Percentiles rank a stretch among this genome's conserved stretches.
These are phyloP conservation scores for Coemansia sp. DNA, from an alignment of 192 early-diverging fungal species.

Conservation along the genomic window DNA sequence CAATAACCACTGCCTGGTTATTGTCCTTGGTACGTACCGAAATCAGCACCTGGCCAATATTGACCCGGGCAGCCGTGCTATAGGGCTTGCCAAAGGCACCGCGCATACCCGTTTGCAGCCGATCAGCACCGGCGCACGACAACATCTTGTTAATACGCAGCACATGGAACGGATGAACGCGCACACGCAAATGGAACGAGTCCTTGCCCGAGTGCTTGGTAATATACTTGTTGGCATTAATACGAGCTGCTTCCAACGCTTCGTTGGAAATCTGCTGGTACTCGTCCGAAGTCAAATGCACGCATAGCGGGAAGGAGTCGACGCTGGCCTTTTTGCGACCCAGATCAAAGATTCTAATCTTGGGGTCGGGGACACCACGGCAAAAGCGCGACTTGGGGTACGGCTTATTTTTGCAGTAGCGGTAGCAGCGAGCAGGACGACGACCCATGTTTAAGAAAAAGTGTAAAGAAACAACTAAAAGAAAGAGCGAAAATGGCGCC, in stretches of 20 bases:
- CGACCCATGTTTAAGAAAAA: conserved; percentile 76
- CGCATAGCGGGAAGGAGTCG: conserved; percentile 95
- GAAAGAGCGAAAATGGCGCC: too few relatives aligned
- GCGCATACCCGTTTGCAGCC: conserved; percentile 98
- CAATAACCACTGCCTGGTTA: conserved; percentile 91
- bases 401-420: conserved; percentile 99
- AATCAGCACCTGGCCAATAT: conserved; percentile 96
- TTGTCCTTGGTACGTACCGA: conserved; percentile 93
- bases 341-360: conserved; percentile 96
- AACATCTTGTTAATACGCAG: conserved; percentile 99
- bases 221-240: conserved; percentile 98
- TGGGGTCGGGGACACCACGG: conserved; percentile 99
- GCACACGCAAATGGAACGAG: conserved; percentile 98
- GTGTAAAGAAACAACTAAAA: too few relatives aligned
- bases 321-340: conserved; percentile 97
- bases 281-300: conserved; percentile 96
- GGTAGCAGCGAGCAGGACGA: conserved; percentile 98
- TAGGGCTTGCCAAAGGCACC: conserved; percentile 98
- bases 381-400: conserved; percentile 98
- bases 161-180: conserved; percentile 99
- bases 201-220: conserved; percentile 96
- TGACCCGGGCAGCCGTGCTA: conserved; percentile 92
- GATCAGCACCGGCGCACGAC: conserved; percentile 98
- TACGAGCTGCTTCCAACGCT: conserved; percentile 97
- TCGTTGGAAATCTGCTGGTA: conserved; percentile 98